Percentiles rank a stretch among this genome's conserved stretches.
Evolutionary conservation across 495 filamentous ascomycete species (phyloP).

Genomic region (Astrocystis sublimbata): DNA sequence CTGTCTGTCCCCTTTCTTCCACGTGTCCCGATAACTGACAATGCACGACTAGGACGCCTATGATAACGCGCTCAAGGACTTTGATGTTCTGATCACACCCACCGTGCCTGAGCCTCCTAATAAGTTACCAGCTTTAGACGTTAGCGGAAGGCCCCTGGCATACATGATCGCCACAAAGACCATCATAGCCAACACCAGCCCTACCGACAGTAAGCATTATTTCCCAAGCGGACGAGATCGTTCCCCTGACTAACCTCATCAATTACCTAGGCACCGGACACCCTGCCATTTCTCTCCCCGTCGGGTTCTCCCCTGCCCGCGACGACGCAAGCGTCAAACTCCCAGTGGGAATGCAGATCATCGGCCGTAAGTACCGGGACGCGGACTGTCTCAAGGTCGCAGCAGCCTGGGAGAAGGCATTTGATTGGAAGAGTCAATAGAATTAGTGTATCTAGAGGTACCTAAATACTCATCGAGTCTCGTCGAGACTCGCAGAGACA

Average conservation of each 20-base stretch:
- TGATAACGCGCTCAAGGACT: constrained; percentile 41
- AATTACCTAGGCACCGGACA: constrained; percentile 48
- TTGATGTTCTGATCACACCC: constrained; percentile 53
- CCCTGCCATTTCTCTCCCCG: constrained; percentile 57
- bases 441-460: background rate
- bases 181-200: constrained; percentile 55
- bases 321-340: constrained; percentile 48
- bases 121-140: constrained; percentile 19
- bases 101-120: constrained; percentile 39
- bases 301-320: constrained; percentile 48
- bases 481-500: background rate
- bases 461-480: too few species aligned
- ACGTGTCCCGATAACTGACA: background rate
- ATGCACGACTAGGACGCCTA: constrained; percentile 29
- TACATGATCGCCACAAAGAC: constrained; percentile 46
- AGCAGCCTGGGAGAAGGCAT: constrained; percentile 52
- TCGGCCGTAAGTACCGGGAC: constrained; percentile 54
- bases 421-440: constrained; percentile 46
- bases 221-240: background rate
- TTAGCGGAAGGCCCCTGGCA: constrained; percentile 36
- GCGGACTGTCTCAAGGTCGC: constrained; percentile 50
- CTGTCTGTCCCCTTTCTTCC: too few species aligned
- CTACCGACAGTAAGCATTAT: constrained; percentile 45
- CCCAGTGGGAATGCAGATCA: constrained; percentile 61
- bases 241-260: background rate